These are phyloP conservation scores for Eucalyptus shirleyi DNA, from an alignment of 345 rosid genomes.

Conservation along the genomic window DNA sequence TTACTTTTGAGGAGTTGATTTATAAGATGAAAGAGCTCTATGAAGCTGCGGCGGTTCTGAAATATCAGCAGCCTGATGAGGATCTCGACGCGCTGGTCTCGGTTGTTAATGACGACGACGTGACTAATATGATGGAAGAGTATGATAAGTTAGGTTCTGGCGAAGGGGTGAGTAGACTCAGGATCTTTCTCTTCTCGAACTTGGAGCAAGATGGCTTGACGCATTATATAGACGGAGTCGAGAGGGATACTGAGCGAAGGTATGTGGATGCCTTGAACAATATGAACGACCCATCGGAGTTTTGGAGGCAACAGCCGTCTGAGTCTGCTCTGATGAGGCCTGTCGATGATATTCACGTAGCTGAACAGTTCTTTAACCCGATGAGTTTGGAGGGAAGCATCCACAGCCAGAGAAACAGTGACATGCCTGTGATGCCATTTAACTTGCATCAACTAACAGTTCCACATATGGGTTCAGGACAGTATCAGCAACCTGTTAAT, in stretches of 20 bases:
- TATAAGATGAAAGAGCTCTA: slow-evolving; percentile 77
- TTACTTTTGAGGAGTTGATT: slow-evolving; percentile 73
- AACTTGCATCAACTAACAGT: slow-evolving; percentile 37
- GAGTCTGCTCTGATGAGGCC: slow-evolving; percentile 24
- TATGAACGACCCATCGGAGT: slow-evolving; percentile 58
- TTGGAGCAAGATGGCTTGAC: slow-evolving; percentile 52
- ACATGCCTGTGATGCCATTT: slow-evolving; percentile 39
- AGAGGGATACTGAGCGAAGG: slow-evolving; percentile 79
- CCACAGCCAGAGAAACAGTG: slow-evolving; percentile 43
- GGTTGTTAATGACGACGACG: slow-evolving; percentile 91
- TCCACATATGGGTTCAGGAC: slow-evolving; percentile 29
- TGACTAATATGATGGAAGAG: slow-evolving; percentile 95
- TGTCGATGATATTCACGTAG: slow-evolving; percentile 8
- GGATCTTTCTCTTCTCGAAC: slow-evolving; percentile 79
- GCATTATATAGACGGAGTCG: slow-evolving; percentile 69
- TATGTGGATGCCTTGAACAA: slow-evolving; percentile 93
- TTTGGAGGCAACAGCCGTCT: slow-evolving; percentile 39
- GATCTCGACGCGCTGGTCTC: slow-evolving; percentile 99
- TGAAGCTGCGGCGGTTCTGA: slow-evolving; percentile 64
- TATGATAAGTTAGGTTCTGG: slow-evolving; percentile 86
- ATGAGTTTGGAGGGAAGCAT: slow-evolving; percentile 46
- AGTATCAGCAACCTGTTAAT: slow-evolving; percentile 27
- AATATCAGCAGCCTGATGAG: slow-evolving; percentile 97
- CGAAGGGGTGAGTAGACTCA: slow-evolving; percentile 88
- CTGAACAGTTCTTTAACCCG: slow-evolving; percentile 30